Evolutionary conservation across 345 rosid species (phyloP), one percentile per base, ranked within the genome.

Genomic region (Rhodamnia rubescens): DNA sequence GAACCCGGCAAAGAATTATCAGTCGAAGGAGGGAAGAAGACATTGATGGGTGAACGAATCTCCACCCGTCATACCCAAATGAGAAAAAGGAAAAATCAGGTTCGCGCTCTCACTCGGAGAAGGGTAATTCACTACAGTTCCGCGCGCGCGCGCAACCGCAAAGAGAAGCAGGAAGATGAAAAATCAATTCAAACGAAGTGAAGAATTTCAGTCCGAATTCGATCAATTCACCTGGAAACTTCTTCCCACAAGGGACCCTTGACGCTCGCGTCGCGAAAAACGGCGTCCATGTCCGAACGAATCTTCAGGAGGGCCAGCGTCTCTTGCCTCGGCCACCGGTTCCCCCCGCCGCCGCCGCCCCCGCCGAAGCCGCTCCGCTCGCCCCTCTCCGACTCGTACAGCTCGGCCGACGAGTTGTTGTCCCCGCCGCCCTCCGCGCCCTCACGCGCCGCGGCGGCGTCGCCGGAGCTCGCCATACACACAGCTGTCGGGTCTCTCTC

Each of bases 231-330:
- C 95, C 93, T 92, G 90, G 95, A 89, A 83, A 93, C 92, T 16
- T 93, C 91, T 12, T 93, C 95, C 95, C 95, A 93, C 26, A 93
- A 57, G 44, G 93, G 93, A 59, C 90, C 92, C 85, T 93, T 93
- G 14, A 84, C 85, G 82, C 91, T 89, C 1, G 95, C 89, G 74
- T 93, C 95, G 2, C 91, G 89, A 61, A 93, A 93, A 29, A 85
- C 88, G 9, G 81, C 89, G 74, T 91, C 94, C 95, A 93, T 91
- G 32, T 91, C 92, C 21, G 93, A 89, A 91, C 95, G 87, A 78
- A 91, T 89, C 87, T 87, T 87, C 74, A 93, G 78, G 49, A 93
- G 90, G 11, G 94, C 91, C 88, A 92, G 36, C 61, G 95, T 90
- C 86, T 93, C 95, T 59, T 91, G 92, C 59, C 91, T 85, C 10